Conservation (phyloP, 495 filamentous ascomycete genomes). For the Aspergillus haitiensis region DNA sequence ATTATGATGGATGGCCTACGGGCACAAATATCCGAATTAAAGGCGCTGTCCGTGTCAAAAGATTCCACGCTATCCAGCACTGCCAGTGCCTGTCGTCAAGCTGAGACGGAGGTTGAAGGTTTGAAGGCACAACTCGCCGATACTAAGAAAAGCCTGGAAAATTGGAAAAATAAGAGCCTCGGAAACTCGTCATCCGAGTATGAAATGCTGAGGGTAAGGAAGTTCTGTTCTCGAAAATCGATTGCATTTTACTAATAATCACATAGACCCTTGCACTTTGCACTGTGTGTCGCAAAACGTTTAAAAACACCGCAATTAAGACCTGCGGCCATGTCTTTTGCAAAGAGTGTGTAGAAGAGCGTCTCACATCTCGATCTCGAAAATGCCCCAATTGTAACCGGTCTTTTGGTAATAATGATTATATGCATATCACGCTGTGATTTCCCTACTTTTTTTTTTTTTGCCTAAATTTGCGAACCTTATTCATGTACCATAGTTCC, state of each 20-base stretch:
- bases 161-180: slow-evolving; percentile 75
- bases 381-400: slow-evolving; percentile 93
- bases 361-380: slow-evolving; percentile 79
- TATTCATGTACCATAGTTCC: slow-evolving; percentile 45
- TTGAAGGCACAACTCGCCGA: slow-evolving; percentile 70
- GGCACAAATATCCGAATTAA: slow-evolving; percentile 73
- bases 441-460: slow-evolving; percentile 12
- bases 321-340: slow-evolving; percentile 98
- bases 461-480: slow-evolving; percentile 14
- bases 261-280: slow-evolving; percentile 82
- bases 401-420: slow-evolving; percentile 85
- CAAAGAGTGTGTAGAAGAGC: slow-evolving; percentile 81
- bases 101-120: slow-evolving; percentile 72
- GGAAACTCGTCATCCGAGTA: slow-evolving; percentile 79
- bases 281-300: slow-evolving; percentile 82
- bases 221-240: not conserved
- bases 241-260: slow-evolving; percentile 36
- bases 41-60: slow-evolving; percentile 67
- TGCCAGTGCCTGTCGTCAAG: slow-evolving; percentile 61
- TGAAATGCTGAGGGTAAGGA: slow-evolving; percentile 77
- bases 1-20: slow-evolving; percentile 71
- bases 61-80: slow-evolving; percentile 58
- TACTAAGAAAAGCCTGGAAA: slow-evolving; percentile 72
- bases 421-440: slow-evolving; percentile 65
- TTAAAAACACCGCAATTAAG: slow-evolving; percentile 90